Evolutionary conservation across 1,284 basidiomycete genomes (phyloP), one percentile per base, ranked within the genome.

Genomic region (Boletus semigastroideus): DNA sequence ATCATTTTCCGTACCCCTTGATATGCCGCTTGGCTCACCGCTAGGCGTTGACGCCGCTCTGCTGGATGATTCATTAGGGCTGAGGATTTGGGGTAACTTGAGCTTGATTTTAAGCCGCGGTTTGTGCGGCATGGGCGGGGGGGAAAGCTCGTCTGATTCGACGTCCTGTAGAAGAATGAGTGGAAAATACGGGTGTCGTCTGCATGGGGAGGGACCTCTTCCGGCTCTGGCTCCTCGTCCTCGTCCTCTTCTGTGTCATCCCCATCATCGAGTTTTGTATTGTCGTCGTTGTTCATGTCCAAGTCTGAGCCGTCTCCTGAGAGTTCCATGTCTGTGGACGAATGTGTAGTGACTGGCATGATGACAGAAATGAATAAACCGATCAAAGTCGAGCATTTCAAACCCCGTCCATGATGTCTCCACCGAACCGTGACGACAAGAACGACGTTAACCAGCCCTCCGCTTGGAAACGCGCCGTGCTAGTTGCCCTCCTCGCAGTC

Each of bases 91-190:
- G 9, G 83, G 80, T 6, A 86, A 67, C 63, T 83, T 86, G 43
- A 87, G 73, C 59, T 79, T 85, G 62, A 87, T 85, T 58, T 81
- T 83, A n/a, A 87, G 74, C 6, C 77, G 72, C 13, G 76, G 73
- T 46, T 66, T 59, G 36, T 58, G 56, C 12, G 63, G 65, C 3
- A 68, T 64, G 2, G 71, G 65, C 1, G 72, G 68, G 4, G 71
- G 61, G 16, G 72, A 70, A 4, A 65, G 60, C 10, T 71, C 72
- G 34, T 73, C 74, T 12, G 67, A 65, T 31, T 76, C 74, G 4
- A 54, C 36, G 43, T 67, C 61, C 63, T 65, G 42, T n/a, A 5
- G 2, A 5, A 19, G 4, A n/a, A 33, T 42, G 39, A 38, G 47
- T 19, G 31, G 13, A 22, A 22, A 19, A 5, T n/a, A 3, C 1